These are phyloP conservation scores for Phytophthora cajani DNA, from an alignment of 352 stramenopile genomes.

Conservation along the genomic window DNA sequence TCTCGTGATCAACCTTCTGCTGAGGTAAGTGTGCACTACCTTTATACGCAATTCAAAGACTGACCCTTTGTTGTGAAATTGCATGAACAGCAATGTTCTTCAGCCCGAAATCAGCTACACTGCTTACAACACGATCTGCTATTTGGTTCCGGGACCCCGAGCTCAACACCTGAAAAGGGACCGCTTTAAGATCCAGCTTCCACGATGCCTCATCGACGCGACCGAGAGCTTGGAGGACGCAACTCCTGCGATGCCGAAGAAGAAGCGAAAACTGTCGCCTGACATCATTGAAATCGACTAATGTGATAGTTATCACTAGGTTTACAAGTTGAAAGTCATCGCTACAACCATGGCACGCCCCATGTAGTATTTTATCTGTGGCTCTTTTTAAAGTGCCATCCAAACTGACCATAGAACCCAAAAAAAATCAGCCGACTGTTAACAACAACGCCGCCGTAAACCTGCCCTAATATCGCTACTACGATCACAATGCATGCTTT, in stretches of 20 bases:
- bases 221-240: neutral
- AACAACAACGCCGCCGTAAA: too few species aligned
- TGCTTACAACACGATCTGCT: conserved; percentile 79
- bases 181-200: conserved; percentile 29
- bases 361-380: too few species aligned
- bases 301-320: neutral
- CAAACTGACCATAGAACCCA: too few species aligned
- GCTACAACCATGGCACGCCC: too few species aligned
- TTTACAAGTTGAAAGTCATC: too few species aligned
- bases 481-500: neutral
- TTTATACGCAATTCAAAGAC: neutral
- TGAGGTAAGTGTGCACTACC: conserved; percentile 18
- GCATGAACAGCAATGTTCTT: conserved; percentile 46
- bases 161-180: conserved; percentile 40
- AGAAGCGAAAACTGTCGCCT: conserved; percentile 30
- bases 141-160: conserved; percentile 55
- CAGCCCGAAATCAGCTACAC: conserved; percentile 82
- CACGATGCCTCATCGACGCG: conserved; percentile 9
- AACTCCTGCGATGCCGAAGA: conserved; percentile 1
- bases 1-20: conserved; percentile 59
- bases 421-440: too few species aligned
- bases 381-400: too few species aligned
- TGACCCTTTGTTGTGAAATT: conserved; percentile 8
- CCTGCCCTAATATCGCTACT: too few species aligned
- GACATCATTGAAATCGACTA: conserved; percentile 37